These are phyloP conservation scores for Linnemannia zychae DNA, from an alignment of 192 early-diverging fungal genomes.

Conservation along the genomic window DNA sequence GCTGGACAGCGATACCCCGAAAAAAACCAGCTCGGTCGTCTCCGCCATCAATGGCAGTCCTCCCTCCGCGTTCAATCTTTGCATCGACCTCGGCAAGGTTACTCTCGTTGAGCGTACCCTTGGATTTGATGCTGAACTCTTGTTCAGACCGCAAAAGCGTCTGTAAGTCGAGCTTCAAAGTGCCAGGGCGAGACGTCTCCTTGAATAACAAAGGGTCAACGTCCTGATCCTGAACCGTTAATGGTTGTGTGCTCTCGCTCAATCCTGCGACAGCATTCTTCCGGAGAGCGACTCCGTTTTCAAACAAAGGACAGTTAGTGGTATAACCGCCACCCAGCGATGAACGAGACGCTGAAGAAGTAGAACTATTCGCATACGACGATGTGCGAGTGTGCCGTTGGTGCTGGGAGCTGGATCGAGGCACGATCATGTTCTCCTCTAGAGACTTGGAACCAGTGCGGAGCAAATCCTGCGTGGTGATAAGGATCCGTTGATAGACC, in stretches of 20 bases:
- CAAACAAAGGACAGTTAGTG: too few species aligned
- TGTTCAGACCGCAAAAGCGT: conserved; percentile 28
- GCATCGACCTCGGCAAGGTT: conserved; percentile 17
- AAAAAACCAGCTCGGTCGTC: conserved; percentile 25
- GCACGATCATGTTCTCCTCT: conserved; percentile 14
- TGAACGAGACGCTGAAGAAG: background rate
- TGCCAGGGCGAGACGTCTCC: conserved; percentile 35
- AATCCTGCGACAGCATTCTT: conserved; percentile 10
- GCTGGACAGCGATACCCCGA: background rate
- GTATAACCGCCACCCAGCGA: background rate
- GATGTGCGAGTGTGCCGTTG: background rate
- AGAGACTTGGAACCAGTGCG: conserved; percentile 31
- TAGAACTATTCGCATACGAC: conserved; percentile 10
- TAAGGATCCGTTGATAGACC: conserved; percentile 42
- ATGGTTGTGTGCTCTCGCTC: conserved; percentile 10
- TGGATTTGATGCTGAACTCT: conserved; percentile 24
- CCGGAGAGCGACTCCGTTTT: background rate
- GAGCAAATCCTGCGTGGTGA: conserved; percentile 46
- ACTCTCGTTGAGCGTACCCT: background rate
- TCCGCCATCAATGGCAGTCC: conserved; percentile 29
- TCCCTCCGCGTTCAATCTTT: conserved; percentile 7
- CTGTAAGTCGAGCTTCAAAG: conserved; percentile 25
- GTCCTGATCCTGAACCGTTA: conserved; percentile 10
- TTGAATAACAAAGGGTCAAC: conserved; percentile 26
- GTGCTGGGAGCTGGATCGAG: conserved; percentile 10